phyloP scores from a whole-genome alignment of 345 rosid species.

The Aethionema arabicum region DNA sequence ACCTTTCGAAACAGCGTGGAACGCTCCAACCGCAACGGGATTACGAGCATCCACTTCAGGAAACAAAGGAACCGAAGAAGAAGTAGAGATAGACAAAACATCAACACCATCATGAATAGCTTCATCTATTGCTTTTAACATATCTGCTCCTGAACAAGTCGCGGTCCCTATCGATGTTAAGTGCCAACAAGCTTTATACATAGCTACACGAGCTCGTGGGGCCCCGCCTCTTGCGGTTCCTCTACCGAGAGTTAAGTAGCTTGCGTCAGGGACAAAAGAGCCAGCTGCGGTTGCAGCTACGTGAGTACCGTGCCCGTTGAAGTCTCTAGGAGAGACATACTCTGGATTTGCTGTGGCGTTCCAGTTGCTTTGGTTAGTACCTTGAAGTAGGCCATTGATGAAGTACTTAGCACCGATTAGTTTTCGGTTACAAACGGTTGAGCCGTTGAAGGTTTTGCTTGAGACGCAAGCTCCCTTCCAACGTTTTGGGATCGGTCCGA shows the following conservation, averaged over 20 bases:
- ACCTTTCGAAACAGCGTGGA: slow-evolving; percentile 55
- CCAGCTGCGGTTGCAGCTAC: slow-evolving; percentile 61
- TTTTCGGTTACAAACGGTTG: slow-evolving; percentile 47
- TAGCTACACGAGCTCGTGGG: slow-evolving; percentile 50
- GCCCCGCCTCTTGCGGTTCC: slow-evolving; percentile 55
- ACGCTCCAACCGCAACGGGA: slow-evolving; percentile 51
- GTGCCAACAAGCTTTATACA: slow-evolving; percentile 60
- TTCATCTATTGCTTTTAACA: slow-evolving; percentile 54
- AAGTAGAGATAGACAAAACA: slow-evolving; percentile 35
- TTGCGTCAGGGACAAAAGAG: slow-evolving; percentile 37
- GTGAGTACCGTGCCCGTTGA: slow-evolving; percentile 61
- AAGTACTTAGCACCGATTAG: slow-evolving; percentile 56
- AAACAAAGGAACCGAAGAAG: slow-evolving; percentile 36
- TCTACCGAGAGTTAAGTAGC: slow-evolving; percentile 43
- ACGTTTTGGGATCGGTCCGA: slow-evolving; percentile 45
- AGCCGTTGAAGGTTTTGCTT: slow-evolving; percentile 36
- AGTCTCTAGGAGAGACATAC: slow-evolving; percentile 53
- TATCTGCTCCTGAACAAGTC: slow-evolving; percentile 46
- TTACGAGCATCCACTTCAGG: slow-evolving; percentile 43
- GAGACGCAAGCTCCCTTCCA: slow-evolving; percentile 56
- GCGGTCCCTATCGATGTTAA: slow-evolving; percentile 31
- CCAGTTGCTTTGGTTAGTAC: slow-evolving; percentile 35
- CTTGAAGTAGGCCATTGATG: slow-evolving; percentile 40
- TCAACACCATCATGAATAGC: slow-evolving; percentile 52
- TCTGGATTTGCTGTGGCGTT: slow-evolving; percentile 38